phyloP scores from a whole-genome alignment of 345 rosid species.

The Luvunga scandens region DNA sequence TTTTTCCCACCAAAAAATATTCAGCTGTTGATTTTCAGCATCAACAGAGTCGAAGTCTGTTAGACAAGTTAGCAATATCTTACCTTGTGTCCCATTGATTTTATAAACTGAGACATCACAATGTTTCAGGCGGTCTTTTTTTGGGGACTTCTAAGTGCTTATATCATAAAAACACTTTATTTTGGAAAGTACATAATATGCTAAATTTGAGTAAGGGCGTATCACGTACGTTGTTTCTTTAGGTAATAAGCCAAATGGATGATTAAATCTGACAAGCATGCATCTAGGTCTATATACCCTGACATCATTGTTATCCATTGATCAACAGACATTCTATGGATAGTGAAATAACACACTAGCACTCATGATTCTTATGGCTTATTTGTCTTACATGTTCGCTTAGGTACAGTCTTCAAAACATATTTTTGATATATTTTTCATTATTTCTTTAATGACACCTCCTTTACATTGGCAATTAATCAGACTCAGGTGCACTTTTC shows the following conservation, averaged over 20 bases:
- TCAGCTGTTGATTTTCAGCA: too few species aligned
- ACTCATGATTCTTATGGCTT: background rate
- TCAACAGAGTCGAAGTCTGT: background rate
- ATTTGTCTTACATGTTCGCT: too few species aligned
- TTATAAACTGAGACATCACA: background rate
- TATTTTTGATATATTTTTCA: too few species aligned
- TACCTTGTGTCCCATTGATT: background rate
- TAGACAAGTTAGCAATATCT: background rate
- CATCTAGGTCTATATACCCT: background rate
- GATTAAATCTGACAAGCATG: background rate
- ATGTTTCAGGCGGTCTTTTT: constrained; percentile 31
- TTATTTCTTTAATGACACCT: too few species aligned
- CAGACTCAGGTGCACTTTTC: background rate
- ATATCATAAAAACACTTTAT: constrained; percentile 57
- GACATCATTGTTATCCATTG: background rate
- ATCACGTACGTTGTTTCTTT: background rate
- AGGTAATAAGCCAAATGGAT: background rate
- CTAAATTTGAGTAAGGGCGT: background rate
- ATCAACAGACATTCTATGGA: constrained; percentile 63
- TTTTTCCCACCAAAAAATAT: too few species aligned
- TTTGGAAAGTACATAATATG: constrained; percentile 49
- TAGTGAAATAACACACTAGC: constrained; percentile 54
- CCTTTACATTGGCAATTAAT: too few species aligned
- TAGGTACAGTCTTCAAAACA: too few species aligned
- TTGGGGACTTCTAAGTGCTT: constrained; percentile 56